phyloP scores from a whole-genome alignment of 2,329 filamentous ascomycete species.

The Sporothrix luriei region DNA sequence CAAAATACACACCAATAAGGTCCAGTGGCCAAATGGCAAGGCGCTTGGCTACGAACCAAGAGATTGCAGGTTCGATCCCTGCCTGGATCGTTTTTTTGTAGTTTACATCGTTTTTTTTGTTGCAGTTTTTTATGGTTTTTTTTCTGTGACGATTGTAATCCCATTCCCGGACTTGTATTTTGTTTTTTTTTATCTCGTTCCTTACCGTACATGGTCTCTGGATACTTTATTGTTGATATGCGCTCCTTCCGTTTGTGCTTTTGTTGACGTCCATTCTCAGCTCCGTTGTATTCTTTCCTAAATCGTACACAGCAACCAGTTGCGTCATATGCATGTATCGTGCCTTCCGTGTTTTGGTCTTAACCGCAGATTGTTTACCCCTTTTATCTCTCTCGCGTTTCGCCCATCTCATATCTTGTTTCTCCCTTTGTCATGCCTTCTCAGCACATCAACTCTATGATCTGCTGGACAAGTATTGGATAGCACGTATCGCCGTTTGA shows the following conservation, averaged over 20 bases:
- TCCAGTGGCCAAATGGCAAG: conserved; percentile 43
- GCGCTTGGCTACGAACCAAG: conserved; percentile 47
- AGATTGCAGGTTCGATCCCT: conserved; percentile 46
- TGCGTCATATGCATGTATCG: not conserved
- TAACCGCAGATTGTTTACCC: not conserved
- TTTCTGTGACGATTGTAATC: not conserved
- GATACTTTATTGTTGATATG: too few species aligned
- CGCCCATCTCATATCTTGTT: not conserved
- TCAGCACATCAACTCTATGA: too few species aligned
- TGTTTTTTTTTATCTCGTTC: not conserved
- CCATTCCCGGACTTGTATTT: not conserved
- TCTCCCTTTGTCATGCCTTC: not conserved
- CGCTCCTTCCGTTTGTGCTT: not conserved
- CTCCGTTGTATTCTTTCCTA: not conserved
- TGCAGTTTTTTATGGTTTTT: not conserved
- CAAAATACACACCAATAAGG: conserved; percentile 19
- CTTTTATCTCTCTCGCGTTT: not conserved
- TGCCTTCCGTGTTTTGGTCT: not conserved
- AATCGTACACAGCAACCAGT: not conserved
- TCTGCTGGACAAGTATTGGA: not conserved
- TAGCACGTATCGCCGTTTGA: not conserved
- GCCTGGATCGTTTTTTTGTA: conserved; percentile 37
- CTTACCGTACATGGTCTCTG: not conserved
- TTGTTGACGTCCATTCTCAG: not conserved
- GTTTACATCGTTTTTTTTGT: not conserved